Conservation (phyloP, 495 filamentous ascomycete genomes). For the Trichoderma asperelloides region DNA sequence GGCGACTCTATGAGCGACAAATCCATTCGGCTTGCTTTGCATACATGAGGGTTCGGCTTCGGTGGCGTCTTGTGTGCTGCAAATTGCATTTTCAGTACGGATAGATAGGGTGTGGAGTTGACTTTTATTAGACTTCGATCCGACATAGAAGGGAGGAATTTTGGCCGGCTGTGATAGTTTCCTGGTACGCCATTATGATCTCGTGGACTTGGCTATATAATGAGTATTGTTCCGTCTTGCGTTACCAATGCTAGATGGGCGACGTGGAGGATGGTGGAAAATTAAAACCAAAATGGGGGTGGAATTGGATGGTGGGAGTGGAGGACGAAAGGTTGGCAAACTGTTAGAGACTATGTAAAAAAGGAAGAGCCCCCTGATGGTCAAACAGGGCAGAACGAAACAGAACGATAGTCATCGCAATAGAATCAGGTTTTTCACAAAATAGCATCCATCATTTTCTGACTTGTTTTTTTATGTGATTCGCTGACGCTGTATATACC, state of each 20-base stretch:
- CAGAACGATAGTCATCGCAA: neutral
- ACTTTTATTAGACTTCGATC: slow-evolving; percentile 4
- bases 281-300: neutral
- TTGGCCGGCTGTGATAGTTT: neutral
- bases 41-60: slow-evolving; percentile 2
- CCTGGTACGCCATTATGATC: neutral
- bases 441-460: neutral
- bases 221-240: neutral
- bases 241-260: neutral
- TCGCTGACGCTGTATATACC: too few relatives aligned
- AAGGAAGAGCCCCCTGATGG: neutral
- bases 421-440: neutral
- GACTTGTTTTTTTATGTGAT: neutral
- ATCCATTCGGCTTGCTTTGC: neutral
- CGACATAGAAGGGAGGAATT: neutral
- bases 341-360: neutral
- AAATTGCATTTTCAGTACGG: neutral
- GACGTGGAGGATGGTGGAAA: neutral
- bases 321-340: neutral
- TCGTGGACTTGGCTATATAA: slow-evolving; percentile 2
- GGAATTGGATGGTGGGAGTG: slow-evolving; percentile 1
- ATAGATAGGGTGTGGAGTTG: slow-evolving; percentile 6
- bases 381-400: neutral
- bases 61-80: slow-evolving; percentile 3
- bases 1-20: neutral